phyloP scores from a whole-genome alignment of 805 yeast species.

The Saccharomycopsis sp. region DNA sequence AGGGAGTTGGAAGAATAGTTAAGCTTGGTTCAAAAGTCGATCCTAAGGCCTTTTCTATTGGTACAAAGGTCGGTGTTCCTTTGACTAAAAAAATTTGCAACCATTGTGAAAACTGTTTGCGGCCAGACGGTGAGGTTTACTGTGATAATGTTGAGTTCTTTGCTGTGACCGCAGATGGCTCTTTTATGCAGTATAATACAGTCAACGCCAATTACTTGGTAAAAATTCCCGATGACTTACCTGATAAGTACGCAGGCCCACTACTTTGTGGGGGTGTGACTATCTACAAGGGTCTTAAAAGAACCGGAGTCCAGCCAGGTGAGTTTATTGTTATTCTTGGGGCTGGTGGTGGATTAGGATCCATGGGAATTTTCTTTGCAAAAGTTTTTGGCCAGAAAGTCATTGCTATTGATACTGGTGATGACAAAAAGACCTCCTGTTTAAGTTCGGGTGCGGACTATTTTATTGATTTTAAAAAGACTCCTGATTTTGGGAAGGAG shows the following conservation, averaged over 20 bases:
- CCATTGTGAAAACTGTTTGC: too few relatives aligned
- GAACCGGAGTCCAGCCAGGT: conserved; percentile 52
- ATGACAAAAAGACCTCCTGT: conserved; percentile 49
- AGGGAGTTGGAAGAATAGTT: too few relatives aligned
- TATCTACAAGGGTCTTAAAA: conserved; percentile 60
- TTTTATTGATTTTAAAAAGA: conserved; percentile 48
- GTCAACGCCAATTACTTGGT: conserved; percentile 63
- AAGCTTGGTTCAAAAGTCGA: too few relatives aligned
- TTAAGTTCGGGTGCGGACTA: conserved; percentile 56
- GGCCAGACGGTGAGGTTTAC: conserved; percentile 36
- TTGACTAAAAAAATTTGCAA: too few relatives aligned
- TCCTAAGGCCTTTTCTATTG: too few relatives aligned
- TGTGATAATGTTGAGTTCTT: conserved; percentile 65
- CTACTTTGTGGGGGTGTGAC: conserved; percentile 65
- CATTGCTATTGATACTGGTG: conserved; percentile 71
- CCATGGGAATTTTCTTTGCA: conserved; percentile 71
- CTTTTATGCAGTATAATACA: conserved; percentile 62
- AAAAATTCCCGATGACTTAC: conserved; percentile 42
- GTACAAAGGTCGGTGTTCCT: too few relatives aligned
- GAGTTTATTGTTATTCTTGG: conserved; percentile 73
- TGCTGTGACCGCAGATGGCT: conserved; percentile 69
- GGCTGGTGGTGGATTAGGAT: conserved; percentile 79
- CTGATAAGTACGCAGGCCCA: conserved; percentile 39
- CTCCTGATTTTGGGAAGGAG: conserved; percentile 43
- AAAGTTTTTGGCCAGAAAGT: conserved; percentile 69